Evolutionary conservation across 2,329 filamentous ascomycete species (phyloP), one percentile per base, ranked within the genome.

Genomic region (Talaromyces funiculosus): DNA sequence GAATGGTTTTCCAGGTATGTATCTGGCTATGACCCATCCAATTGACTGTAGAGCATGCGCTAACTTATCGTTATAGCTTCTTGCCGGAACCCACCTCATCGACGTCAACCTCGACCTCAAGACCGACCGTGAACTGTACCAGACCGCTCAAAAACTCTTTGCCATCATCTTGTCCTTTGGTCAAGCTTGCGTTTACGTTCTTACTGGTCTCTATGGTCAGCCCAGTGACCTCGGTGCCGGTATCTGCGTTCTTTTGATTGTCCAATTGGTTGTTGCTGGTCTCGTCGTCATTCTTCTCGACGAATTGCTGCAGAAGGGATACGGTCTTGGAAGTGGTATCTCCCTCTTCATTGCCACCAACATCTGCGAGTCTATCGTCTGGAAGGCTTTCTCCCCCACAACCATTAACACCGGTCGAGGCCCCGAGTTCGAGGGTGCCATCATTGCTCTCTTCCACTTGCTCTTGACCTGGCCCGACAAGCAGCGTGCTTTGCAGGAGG

Each of bases 51-150:
- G 35, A 22, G 29, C 54, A 47, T 33, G 3, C 20, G 20, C 37
- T 57, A 3, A 53, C 18, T 26, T n/a, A 26, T 18, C 18, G 49
- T 18, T 16, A 18, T 70, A 80, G 88, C 92, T 99, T 73, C 90
- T 99, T 67, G 94, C 94, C 74, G 94, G 94, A 75, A 99, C 94
- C 78, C 94, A 99, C 85, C 89, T 97, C 82, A 97, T 99, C 80
- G 94, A 99, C 77, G 93, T 99, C 84, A 97, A 99, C 86, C 90
- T 99, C 72, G 94, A 99, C 84, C 88, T 97, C 79, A 99, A 99
- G 86, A 94, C 93, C 78, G 94, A 99, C 80, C 94, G 94, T 80
- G 94, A 99, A 84, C 88, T 99, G 67, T 99, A 99, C 86, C 94
- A 99, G 84, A 99, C 93, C 66, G 94, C 95, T 60, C 94, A 99